phyloP scores from a whole-genome alignment of 176 grass and related monocot genomes.

The Bothriochloa decipiens region DNA sequence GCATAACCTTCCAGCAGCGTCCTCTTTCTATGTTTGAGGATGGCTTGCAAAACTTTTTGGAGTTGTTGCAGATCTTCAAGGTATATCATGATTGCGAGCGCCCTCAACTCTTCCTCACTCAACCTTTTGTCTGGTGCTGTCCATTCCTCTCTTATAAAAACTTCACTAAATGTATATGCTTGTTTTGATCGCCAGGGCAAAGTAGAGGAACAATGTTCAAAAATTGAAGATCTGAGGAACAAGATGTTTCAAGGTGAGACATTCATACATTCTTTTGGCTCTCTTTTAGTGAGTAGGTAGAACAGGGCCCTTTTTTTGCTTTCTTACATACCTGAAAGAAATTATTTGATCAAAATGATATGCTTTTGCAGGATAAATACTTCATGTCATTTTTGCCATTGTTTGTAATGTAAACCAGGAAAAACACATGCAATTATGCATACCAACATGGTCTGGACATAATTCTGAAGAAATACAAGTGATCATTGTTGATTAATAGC shows the following conservation, averaged over 20 bases:
- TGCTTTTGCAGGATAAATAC: slow-evolving; percentile 18
- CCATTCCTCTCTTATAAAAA: slow-evolving; percentile 19
- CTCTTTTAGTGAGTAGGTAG: slow-evolving; percentile 8
- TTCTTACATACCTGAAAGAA: slow-evolving; percentile 1
- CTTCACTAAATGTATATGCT: slow-evolving; percentile 32
- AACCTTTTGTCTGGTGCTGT: neutral
- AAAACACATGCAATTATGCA: neutral
- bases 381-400: neutral
- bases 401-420: slow-evolving; percentile 1
- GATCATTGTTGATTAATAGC: slow-evolving; percentile 18
- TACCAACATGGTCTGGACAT: slow-evolving; percentile 1
- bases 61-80: slow-evolving; percentile 72
- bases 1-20: slow-evolving; percentile 70
- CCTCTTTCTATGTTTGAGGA: slow-evolving; percentile 67
- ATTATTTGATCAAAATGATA: slow-evolving; percentile 23
- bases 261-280: neutral
- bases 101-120: neutral
- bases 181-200: slow-evolving; percentile 67
- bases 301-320: neutral
- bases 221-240: slow-evolving; percentile 78
- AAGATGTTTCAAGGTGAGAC: slow-evolving; percentile 87
- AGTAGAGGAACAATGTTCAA: slow-evolving; percentile 65
- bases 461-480: slow-evolving; percentile 2
- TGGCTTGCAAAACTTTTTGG: slow-evolving; percentile 61
- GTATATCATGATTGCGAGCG: slow-evolving; percentile 47